A percentile compares a stretch with the other conserved stretches of the same genome.
Conservation (phyloP, 148 eudicot genomes). For the Arctostaphylos glauca region DNA sequence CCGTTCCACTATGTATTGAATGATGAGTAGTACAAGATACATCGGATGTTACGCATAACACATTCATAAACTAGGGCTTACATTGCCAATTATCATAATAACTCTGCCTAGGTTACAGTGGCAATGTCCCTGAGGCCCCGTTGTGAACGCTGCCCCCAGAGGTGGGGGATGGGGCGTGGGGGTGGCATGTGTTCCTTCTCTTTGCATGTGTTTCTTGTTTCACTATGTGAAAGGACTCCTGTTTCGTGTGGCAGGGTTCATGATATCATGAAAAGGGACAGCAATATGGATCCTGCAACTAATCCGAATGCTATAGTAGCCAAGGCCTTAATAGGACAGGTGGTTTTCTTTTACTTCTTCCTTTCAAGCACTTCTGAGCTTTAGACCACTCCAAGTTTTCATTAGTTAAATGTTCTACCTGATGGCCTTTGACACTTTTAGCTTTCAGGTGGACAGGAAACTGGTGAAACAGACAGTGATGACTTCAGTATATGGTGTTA, state of each 20-base stretch:
- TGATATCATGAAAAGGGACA: conserved; percentile 73
- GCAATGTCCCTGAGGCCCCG: too few species aligned
- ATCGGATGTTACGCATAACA: too few species aligned
- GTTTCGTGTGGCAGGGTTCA: conserved; percentile 53
- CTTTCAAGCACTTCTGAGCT: background rate
- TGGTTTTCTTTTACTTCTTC: conserved; percentile 27
- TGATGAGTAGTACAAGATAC: too few species aligned
- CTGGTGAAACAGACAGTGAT: conserved; percentile 92
- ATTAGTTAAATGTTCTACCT: conserved; percentile 5
- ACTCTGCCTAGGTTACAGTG: too few species aligned
- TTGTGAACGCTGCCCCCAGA: too few species aligned
- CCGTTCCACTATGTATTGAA: too few species aligned
- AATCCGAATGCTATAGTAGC: conserved; percentile 72
- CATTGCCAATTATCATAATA: too few species aligned
- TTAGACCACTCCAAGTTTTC: background rate
- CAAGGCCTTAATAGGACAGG: conserved; percentile 76
- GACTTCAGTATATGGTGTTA: conserved; percentile 96
- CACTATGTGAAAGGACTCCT: background rate
- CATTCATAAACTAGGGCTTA: too few species aligned
- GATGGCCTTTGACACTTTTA: conserved; percentile 3
- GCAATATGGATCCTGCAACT: conserved; percentile 66
- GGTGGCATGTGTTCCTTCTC: background rate
- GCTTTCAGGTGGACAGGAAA: conserved; percentile 80
- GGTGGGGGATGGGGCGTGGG: background rate
- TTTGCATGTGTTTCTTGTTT: conserved; percentile 6